Conservation (phyloP, 129 eudicot species). For the Glebionis coronaria region DNA sequence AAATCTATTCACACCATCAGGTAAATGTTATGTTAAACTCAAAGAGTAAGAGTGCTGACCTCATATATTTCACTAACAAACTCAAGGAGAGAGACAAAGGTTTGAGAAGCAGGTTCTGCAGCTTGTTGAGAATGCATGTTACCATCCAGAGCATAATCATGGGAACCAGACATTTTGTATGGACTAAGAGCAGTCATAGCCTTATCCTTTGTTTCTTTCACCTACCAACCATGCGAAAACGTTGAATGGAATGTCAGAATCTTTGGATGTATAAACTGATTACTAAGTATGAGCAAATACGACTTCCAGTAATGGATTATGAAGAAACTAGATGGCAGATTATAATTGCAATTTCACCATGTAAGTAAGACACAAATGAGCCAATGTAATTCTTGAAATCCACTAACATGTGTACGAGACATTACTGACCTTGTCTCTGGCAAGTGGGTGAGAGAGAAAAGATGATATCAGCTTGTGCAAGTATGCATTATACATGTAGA, state of each 20-base stretch:
- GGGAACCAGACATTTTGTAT: slow-evolving; percentile 51
- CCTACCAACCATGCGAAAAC: slow-evolving; percentile 41
- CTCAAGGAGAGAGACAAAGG: slow-evolving; percentile 84
- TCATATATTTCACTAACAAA: slow-evolving; percentile 94
- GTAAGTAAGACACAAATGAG: background rate
- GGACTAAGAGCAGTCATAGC: slow-evolving; percentile 82
- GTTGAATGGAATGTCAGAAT: slow-evolving; percentile 9
- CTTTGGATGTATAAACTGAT: too few species aligned
- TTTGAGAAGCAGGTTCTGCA: slow-evolving; percentile 44
- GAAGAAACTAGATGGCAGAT: background rate
- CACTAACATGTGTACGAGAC: slow-evolving; percentile 1
- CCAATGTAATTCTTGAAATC: background rate
- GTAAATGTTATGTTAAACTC: slow-evolving; percentile 5
- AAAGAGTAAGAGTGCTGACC: slow-evolving; percentile 37
- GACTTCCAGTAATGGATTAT: too few species aligned
- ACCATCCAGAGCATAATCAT: slow-evolving; percentile 43
- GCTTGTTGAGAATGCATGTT: slow-evolving; percentile 47
- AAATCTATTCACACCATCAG: background rate
- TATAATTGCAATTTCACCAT: slow-evolving; percentile 7
- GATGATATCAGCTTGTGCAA: slow-evolving; percentile 86
- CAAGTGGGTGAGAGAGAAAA: slow-evolving; percentile 94
- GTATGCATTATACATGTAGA: slow-evolving; percentile 89
- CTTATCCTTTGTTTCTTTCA: slow-evolving; percentile 87
- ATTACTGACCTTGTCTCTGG: slow-evolving; percentile 87
- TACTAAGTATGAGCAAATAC: too few species aligned